These are phyloP conservation scores for Eucalyptus pauciflora DNA, from an alignment of 345 rosid genomes.

Conservation along the genomic window DNA sequence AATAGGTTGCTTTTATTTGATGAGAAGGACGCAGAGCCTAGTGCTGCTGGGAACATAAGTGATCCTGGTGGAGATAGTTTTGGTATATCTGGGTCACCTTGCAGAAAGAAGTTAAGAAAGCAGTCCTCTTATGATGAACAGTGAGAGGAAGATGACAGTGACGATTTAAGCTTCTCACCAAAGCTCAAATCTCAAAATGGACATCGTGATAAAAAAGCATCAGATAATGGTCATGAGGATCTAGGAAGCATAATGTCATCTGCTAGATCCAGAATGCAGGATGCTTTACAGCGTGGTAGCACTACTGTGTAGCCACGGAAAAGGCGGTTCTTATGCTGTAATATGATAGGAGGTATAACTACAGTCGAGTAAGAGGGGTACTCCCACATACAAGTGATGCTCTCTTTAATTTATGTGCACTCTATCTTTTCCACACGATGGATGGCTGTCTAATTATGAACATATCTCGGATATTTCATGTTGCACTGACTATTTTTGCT, in stretches of 20 bases:
- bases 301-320: too few relatives aligned
- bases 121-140: constrained; percentile 24
- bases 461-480: too few relatives aligned
- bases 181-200: constrained; percentile 25
- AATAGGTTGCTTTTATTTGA: constrained; percentile 63
- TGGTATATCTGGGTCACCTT: constrained; percentile 41
- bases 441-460: too few relatives aligned
- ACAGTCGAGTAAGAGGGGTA: too few relatives aligned
- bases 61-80: constrained; percentile 47
- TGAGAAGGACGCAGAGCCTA: constrained; percentile 35
- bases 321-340: too few relatives aligned
- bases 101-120: constrained; percentile 58
- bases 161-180: constrained; percentile 27
- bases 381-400: too few relatives aligned
- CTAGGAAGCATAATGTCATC: too few relatives aligned
- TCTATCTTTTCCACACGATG: not conserved
- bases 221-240: constrained; percentile 4
- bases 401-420: too few relatives aligned
- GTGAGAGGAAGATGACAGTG: constrained; percentile 23
- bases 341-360: constrained; percentile 1
- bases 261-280: too few relatives aligned
- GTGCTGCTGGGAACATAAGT: constrained; percentile 45
- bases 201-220: constrained; percentile 6
- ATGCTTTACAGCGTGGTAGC: too few relatives aligned
- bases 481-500: too few relatives aligned